Base-by-base conservation (phyloP, 2,329 filamentous ascomycete genomes). In the Alternaria dauci region DNA sequence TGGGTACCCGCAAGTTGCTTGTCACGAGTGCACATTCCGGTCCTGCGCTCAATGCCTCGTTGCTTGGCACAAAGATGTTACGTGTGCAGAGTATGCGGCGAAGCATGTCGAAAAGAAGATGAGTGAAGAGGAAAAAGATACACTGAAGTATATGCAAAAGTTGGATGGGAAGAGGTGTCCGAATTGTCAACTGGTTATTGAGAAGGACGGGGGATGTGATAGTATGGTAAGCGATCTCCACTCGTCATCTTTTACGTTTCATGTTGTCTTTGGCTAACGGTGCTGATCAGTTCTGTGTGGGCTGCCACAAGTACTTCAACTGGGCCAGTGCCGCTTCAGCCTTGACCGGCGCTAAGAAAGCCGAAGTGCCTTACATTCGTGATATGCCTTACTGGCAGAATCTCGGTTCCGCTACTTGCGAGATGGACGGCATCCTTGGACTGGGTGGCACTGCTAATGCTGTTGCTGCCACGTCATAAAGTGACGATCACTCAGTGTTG, bases 201-300 rank as follows among this genome's bases (percentile, higher is more conserved):
- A 74, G 55, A 74, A 74, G 38, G 71, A 73, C 23, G 71, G 71
- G 1, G 73, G 73, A 1, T 75, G 73, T 36, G 53, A 71, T 32
- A 62, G 58, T 25, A 73, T 74, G 69, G 47, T 52, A 39, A 38
- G 44, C 7, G n/a, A 6, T 7, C 20, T 8, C 12, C 26, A 5
- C n/a, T 20, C 3, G 1, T 9, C 9, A 42, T 23, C 39, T 41
- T 36, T 14, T 34, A 6, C 20, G 11, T n/a, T 28, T 32, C 23
- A 18, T 30, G 12, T 11, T 4, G 6, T 12, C 39, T 25, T n/a
- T 36, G 16, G 26, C 52, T 59, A 39, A 59, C 14, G 16, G 1
- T 8, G 11, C 16, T 12, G 9, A 1, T 5, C 16, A 55, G 58
- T 62, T 48, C 18, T 76, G 73, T 44, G 20, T 39, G 2, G 68